Conservation (phyloP, 345 rosid species). For the Syzygium aromaticum region DNA sequence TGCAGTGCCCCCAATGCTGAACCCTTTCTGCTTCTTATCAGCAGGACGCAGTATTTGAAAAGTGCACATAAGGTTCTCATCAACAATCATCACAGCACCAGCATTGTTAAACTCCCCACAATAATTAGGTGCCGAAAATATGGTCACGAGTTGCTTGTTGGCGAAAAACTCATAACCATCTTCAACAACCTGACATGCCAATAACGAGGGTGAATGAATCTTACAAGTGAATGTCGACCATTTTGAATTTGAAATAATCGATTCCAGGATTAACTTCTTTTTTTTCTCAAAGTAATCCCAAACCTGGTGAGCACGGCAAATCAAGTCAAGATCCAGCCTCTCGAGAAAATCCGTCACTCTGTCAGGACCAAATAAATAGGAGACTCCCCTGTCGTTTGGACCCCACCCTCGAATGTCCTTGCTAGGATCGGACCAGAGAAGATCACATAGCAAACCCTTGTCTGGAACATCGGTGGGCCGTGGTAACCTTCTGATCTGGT, state of each 20-base stretch:
- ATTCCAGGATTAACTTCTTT: neutral
- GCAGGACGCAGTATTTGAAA: conserved; percentile 75
- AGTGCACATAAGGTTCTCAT: conserved; percentile 58
- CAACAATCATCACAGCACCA: conserved; percentile 87
- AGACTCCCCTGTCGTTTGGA: conserved; percentile 73
- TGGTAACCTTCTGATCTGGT: conserved; percentile 55
- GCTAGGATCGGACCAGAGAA: conserved; percentile 89
- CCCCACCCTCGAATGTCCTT: conserved; percentile 64
- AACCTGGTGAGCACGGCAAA: conserved; percentile 93
- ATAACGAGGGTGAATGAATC: neutral
- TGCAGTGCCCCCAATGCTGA: conserved; percentile 41
- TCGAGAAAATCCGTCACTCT: conserved; percentile 49
- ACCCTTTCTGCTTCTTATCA: conserved; percentile 40
- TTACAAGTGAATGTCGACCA: neutral
- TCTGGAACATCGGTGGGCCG: conserved; percentile 81
- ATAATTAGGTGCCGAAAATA: conserved; percentile 87
- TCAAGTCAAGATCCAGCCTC: conserved; percentile 64
- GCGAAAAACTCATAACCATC: conserved; percentile 90
- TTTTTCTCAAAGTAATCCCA: neutral
- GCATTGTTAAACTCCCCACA: conserved; percentile 85
- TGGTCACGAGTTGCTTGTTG: conserved; percentile 58
- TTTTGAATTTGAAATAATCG: neutral
- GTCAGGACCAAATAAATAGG: conserved; percentile 69
- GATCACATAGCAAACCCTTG: conserved; percentile 84
- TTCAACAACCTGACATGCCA: conserved; percentile 62